Conservation (phyloP, 495 filamentous ascomycete genomes). For the Baudoinia panamericana region DNA sequence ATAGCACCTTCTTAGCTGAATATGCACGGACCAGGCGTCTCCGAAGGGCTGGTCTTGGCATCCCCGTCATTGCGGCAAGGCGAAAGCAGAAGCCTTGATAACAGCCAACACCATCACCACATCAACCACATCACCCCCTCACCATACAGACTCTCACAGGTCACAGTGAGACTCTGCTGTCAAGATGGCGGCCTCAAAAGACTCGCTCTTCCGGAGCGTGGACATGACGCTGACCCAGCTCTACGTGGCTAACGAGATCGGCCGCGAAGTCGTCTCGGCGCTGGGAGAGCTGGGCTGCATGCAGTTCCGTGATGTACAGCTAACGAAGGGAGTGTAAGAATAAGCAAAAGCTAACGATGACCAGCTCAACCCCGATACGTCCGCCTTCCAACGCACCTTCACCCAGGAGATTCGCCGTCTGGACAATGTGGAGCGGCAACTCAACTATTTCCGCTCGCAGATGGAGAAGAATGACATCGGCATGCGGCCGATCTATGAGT, state of each 20-base stretch:
- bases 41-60: too few species aligned
- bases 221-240: constrained; percentile 99
- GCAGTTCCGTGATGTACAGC: constrained; percentile 87
- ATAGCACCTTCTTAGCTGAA: too few species aligned
- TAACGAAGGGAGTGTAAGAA: neutral
- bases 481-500: constrained; percentile 73
- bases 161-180: neutral
- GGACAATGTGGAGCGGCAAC: constrained; percentile 94
- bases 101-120: too few species aligned
- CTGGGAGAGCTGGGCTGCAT: constrained; percentile 90
- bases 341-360: constrained; percentile 22
- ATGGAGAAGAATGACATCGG: constrained; percentile 85
- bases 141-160: constrained; percentile 2
- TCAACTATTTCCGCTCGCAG: constrained; percentile 86
- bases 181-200: constrained; percentile 46
- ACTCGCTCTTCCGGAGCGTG: constrained; percentile 98
- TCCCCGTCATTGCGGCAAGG: too few species aligned
- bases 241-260: constrained; percentile 97
- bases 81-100: too few species aligned
- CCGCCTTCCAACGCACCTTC: constrained; percentile 91
- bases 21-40: too few species aligned
- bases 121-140: too few species aligned
- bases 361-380: constrained; percentile 81
- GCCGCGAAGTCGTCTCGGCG: constrained; percentile 91
- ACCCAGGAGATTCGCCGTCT: constrained; percentile 93